Conservation (phyloP, 495 filamentous ascomycete species). For the Evernia prunastri region DNA sequence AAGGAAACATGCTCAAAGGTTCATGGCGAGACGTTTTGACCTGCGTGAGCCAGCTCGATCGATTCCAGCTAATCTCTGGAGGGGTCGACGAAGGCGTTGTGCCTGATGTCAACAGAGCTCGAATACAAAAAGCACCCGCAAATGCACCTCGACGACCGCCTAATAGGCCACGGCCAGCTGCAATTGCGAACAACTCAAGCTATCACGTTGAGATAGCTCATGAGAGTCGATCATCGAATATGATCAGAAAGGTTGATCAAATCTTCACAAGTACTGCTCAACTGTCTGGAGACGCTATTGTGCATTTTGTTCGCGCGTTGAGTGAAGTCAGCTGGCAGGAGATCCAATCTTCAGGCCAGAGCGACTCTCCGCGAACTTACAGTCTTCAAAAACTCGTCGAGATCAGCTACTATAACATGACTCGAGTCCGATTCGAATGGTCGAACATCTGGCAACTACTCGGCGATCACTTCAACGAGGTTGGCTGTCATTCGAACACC, state of each 20-base stretch:
- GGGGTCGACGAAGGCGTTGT: slow-evolving; percentile 89
- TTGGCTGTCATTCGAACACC: slow-evolving; percentile 92
- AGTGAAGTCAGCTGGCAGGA: slow-evolving; percentile 99
- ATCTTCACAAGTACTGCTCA: slow-evolving; percentile 96
- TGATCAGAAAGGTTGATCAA: slow-evolving; percentile 84
- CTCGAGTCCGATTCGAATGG: slow-evolving; percentile 95
- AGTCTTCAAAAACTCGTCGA: slow-evolving; percentile 97
- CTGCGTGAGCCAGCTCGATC: slow-evolving; percentile 92
- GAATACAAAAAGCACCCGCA: slow-evolving; percentile 50
- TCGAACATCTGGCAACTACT: slow-evolving; percentile 93
- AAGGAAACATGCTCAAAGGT: slow-evolving; percentile 78
- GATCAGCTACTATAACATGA: slow-evolving; percentile 99
- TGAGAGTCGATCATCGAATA: slow-evolving; percentile 84
- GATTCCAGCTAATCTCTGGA: slow-evolving; percentile 88
- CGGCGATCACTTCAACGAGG: slow-evolving; percentile 94
- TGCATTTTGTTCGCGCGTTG: slow-evolving; percentile 90
- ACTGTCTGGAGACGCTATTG: slow-evolving; percentile 88
- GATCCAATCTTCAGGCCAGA: slow-evolving; percentile 92
- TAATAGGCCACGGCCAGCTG: slow-evolving; percentile 56
- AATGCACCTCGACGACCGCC: slow-evolving; percentile 53
- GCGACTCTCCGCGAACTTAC: slow-evolving; percentile 89
- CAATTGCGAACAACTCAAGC: slow-evolving; percentile 54
- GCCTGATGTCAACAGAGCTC: slow-evolving; percentile 84
- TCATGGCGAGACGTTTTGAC: slow-evolving; percentile 95
- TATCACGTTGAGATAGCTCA: slow-evolving; percentile 84